phyloP scores from a whole-genome alignment of 2,329 filamentous ascomycete species.

The Alternaria sp. region DNA sequence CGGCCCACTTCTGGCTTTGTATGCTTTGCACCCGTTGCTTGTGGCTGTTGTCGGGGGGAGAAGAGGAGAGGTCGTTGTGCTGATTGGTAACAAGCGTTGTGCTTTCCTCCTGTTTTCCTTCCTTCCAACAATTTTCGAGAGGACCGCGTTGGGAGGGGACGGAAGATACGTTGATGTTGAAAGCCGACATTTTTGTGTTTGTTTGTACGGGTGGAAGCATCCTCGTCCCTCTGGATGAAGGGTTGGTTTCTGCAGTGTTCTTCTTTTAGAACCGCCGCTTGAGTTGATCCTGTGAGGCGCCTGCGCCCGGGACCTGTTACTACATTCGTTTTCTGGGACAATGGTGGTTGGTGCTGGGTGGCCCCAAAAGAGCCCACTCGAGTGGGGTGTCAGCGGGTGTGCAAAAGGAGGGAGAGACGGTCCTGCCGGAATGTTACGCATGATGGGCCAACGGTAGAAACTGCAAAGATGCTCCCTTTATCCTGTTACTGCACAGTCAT shows the following conservation, averaged over 20 bases:
- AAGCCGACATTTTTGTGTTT: conserved; percentile 51
- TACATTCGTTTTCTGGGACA: conserved; percentile 23
- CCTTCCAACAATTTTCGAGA: conserved; percentile 26
- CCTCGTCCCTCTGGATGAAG: conserved; percentile 52
- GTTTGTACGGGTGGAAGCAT: conserved; percentile 48
- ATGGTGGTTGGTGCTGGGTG: conserved; percentile 24
- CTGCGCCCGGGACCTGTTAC: conserved; percentile 39
- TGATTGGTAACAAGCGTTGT: conserved; percentile 55
- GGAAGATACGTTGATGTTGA: conserved; percentile 38
- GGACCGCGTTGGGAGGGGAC: conserved; percentile 25
- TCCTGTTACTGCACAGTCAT: conserved; percentile 17
- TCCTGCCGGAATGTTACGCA: conserved; percentile 13
- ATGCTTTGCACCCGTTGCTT: conserved; percentile 47
- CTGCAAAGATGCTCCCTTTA: conserved; percentile 32
- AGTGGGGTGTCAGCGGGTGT: conserved; percentile 26
- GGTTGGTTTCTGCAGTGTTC: conserved; percentile 51
- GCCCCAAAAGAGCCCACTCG: conserved; percentile 20
- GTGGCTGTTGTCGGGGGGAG: conserved; percentile 48
- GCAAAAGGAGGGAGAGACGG: conserved; percentile 33
- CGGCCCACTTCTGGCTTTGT: conserved; percentile 42
- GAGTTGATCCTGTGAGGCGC: conserved; percentile 47
- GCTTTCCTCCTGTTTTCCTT: conserved; percentile 45
- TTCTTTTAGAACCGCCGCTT: conserved; percentile 37
- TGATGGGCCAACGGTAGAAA: conserved; percentile 37
- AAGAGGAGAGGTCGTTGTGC: conserved; percentile 40